Evolutionary conservation across 2,329 filamentous ascomycete genomes (phyloP), one percentile per base, ranked within the genome.

Genomic region (Colletotrichum sp.): DNA sequence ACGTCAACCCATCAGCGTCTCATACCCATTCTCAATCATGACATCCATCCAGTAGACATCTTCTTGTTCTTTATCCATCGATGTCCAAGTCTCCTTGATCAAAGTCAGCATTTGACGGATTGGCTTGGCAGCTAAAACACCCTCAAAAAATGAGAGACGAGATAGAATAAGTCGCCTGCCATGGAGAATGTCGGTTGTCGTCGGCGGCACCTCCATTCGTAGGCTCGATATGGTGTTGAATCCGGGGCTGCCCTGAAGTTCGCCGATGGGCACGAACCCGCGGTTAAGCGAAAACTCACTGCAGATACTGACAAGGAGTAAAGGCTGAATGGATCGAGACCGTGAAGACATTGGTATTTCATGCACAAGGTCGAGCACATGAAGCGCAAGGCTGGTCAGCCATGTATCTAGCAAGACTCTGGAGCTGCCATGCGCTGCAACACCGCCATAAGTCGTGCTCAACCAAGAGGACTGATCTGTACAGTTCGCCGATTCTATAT

Each of bases 41-140:
- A 89, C 83, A 77, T 88, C 86, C 74, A 88, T 83, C 87, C 87
- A 88, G 76, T 88, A 87, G 8, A 82, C 81, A 13, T 87, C 71
- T 15, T 65, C 28, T 6, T 69, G 43, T 4, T 18, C 34, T 9
- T 34, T 18, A 28, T 70, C 70, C 58, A 83, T 81, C 75, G 82
- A 80, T 48, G 83, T 79, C 86, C 86, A 88, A 5, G 85, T 85
- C 78, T 88, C 85, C 65, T 85, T 84, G 60, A 87, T 82, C 15
- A 87, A 78, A 28, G 83, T 82, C 64, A 86, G 81, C 81, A 83
- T 85, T 77, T 81, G 84, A 70, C 83, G 77, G 52, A 87, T 79
- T 32, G 85, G 86, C 66, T 86, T 85, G 48, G 84, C 84, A 13
- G 86, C 85, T 55, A 88, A 79, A 13, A 74, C 83, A 80, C 65